Percentiles rank a stretch among this genome's conserved stretches.
Evolutionary conservation across 1,284 basidiomycete genomes (phyloP).

Genomic region (Irpex lacteus): DNA sequence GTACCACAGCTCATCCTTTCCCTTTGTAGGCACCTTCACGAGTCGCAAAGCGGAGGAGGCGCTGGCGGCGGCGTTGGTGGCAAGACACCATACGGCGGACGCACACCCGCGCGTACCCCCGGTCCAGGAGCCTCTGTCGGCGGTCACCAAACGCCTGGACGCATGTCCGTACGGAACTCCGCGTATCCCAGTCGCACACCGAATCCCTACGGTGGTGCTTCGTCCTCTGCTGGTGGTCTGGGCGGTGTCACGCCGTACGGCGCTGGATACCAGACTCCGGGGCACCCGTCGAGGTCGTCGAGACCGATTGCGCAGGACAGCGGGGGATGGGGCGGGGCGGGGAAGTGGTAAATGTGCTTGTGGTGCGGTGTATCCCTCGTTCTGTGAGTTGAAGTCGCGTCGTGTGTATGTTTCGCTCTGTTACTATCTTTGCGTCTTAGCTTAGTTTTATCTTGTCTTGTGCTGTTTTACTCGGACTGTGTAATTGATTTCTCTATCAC

Average conservation of each 20-base stretch:
- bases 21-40: conserved; percentile 64
- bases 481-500: background rate
- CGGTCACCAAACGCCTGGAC: conserved; percentile 74
- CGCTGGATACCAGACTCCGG: conserved; percentile 38
- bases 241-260: conserved; percentile 38
- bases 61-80: conserved; percentile 56
- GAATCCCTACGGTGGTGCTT: conserved; percentile 59
- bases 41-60: conserved; percentile 68
- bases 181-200: conserved; percentile 52
- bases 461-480: background rate
- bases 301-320: conserved; percentile 10
- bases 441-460: background rate
- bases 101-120: conserved; percentile 72
- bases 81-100: conserved; percentile 79
- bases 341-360: background rate
- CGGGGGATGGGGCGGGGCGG: conserved; percentile 30
- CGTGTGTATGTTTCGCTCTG: background rate
- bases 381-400: background rate
- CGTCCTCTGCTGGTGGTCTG: conserved; percentile 34
- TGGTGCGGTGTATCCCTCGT: background rate
- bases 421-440: background rate
- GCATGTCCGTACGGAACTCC: conserved; percentile 66
- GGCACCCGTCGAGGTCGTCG: conserved; percentile 5
- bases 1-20: conserved; percentile 16
- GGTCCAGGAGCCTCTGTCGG: conserved; percentile 20